Evolutionary conservation across 2,329 filamentous ascomycete genomes (phyloP), one percentile per base, ranked within the genome.

Genomic region (Byssoonygena ceratinophila): DNA sequence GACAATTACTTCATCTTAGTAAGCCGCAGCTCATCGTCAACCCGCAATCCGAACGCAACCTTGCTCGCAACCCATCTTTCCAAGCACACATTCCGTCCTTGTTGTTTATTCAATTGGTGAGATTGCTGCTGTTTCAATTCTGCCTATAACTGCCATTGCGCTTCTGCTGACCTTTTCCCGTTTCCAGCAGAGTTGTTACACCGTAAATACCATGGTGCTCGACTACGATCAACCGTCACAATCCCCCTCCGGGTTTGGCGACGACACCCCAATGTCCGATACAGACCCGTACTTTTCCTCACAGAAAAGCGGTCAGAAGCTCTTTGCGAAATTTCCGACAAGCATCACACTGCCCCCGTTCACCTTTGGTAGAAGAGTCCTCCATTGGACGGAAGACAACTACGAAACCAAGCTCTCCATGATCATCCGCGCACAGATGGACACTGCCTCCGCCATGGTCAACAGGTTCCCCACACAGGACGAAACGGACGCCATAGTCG

Each of bases 391-490:
- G 1, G 45, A 46, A 2, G 22, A 37, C 6, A 54, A 46, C 39
- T 68, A 63, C 58, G 52, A 58, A 20, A 39, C 31, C 7, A 54
- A 32, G 22, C 45, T 56, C 37, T 47, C 57, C 1, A 52, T 41
- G 12, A 11, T 16, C 14, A 14, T 55, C 59, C 36, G 27, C 4
- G 32, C 57, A 1, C 60, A 61, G 6, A 49, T 65, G 1, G 60
- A 63, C 14, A 56, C 58, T 9, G 53, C 51, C 14, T 58, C 59
- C 18, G 54, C 61, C 16, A 8, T 63, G 4, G 53, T 63, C 1
- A 58, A 61, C 23, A 63, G 67, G 8, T 20, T 52, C 5, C 60
- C 60, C 2, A 67, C 64, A 1, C 67, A 70, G 52, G 60, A 41
- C 6, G 40, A 51, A 43, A 46, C 43, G 7, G 48, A 50, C 16